Base-by-base conservation (phyloP, 2,329 filamentous ascomycete species). In the Mycosphaerella sp. region DNA sequence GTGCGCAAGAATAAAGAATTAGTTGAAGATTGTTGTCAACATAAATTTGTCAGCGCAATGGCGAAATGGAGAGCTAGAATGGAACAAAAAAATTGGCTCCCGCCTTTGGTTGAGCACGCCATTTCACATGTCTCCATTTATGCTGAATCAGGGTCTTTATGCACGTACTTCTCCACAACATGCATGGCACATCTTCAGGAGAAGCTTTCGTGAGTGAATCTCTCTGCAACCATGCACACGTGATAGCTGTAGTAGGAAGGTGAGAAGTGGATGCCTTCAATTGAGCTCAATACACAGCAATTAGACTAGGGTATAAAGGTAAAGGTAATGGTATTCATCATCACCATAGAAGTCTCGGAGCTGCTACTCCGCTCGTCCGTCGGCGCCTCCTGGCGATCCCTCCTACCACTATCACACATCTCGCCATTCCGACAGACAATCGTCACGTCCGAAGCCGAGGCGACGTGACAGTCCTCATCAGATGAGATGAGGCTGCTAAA, bases 261-360 rank as follows among this genome's bases (percentile, higher is more conserved):
- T 26, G 17, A 21, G 42, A 44, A 44, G 21, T 29, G 21, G 17
- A 29, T 29, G 26, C 5, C 26, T 29, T 29, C 26, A 29, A 29
- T 29, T 29, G 26, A 29, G 42, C 34, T 48, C 14, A 14, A 40
- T 39, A 55, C 47, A 55, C 49, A 48, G 32, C 31, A 49, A 39
- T 48, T 51, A 48, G 34, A 39, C 42, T 51, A 54, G 53, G 53
- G 53, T 55, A 55, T 55, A 55, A 55, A 48, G 48, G 42, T 40
- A 36, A 23, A 9, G 53, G 46, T 32, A 23, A 6, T 40, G 14
- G 26, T 29, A 29, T 6, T 29, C 26, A 29, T 29, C 26, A 26
- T 26, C 26, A 26, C n/a, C 23, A 23, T 29, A 26, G 40, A 42
- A 14, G 40, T 42, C 40, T 42, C 23, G 9, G 11, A 6, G 11